Evolutionary conservation across 148 eudicot genomes (phyloP).

Genomic region (Rhododendron griersonianum): DNA sequence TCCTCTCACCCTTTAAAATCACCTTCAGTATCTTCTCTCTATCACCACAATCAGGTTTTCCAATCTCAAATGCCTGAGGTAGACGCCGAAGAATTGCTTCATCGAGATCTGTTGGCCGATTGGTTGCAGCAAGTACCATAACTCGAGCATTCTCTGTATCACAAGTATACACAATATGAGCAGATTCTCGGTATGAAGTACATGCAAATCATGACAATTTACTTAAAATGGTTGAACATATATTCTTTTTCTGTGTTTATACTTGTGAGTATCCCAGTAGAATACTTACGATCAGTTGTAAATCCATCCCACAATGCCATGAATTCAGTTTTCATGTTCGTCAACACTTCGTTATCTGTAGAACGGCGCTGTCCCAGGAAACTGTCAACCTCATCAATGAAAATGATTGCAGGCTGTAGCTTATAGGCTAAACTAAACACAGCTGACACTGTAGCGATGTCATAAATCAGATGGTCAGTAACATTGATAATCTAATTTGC

Average conservation of each 20-base stretch:
- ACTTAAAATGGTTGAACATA: background rate
- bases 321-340: constrained; percentile 85
- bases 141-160: constrained; percentile 64
- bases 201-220: background rate
- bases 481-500: background rate
- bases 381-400: constrained; percentile 86
- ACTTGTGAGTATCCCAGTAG: background rate
- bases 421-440: constrained; percentile 83
- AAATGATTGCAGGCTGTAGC: constrained; percentile 88
- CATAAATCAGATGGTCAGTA: background rate
- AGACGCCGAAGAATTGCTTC: constrained; percentile 87
- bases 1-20: constrained; percentile 59
- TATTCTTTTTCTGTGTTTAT: background rate
- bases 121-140: constrained; percentile 91
- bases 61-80: constrained; percentile 86
- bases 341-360: constrained; percentile 67
- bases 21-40: constrained; percentile 69
- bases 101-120: constrained; percentile 83
- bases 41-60: constrained; percentile 55
- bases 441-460: constrained; percentile 56
- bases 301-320: constrained; percentile 96
- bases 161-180: background rate
- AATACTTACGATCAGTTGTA: constrained; percentile 74
- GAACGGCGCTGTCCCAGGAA: constrained; percentile 78
- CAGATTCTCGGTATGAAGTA: background rate